These are phyloP conservation scores for barley (Hordeum vulgare) DNA, from an alignment of 176 grass and related monocot genomes.

Conservation along the genomic window MorexV3_pseudomolecules_assembly NC_058522.1:542563133-542563632, in stretches of 20 bases:
- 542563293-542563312: not conserved
- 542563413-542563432: not conserved
- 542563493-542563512: not conserved
- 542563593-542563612: not conserved
- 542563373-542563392: not conserved
- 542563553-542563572: not conserved
- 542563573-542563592: not conserved
- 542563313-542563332: not conserved
- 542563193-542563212: not conserved
- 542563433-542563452: not conserved
- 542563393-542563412: not conserved
- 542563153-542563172: not conserved
- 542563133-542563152: not conserved
- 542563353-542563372: conserved; percentile 2
- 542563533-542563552: not conserved
- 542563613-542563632: not conserved
- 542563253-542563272: not conserved
- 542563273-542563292: not conserved
- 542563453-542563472: conserved; percentile 13
- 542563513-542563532: not conserved
- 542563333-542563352: not conserved
- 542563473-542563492: not conserved
- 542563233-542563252: not conserved
- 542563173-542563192: not conserved
- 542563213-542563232: not conserved